Evolutionary conservation across 2,329 filamentous ascomycete genomes (phyloP).

Genomic region (Colletotrichum camelliae): DNA sequence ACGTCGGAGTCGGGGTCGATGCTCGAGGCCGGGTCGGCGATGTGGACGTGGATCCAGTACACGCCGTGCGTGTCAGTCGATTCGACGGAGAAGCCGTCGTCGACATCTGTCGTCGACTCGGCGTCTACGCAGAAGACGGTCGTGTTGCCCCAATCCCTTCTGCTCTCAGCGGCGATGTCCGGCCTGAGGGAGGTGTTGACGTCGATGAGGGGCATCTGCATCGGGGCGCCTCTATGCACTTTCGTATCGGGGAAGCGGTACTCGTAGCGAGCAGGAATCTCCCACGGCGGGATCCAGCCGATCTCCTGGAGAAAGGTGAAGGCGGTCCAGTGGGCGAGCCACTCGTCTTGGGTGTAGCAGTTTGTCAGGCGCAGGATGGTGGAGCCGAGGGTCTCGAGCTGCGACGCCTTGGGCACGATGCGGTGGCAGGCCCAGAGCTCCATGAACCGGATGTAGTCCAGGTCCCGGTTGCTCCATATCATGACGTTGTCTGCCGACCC

Average conservation of each 20-base stretch:
- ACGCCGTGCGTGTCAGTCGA: slow-evolving; percentile 54
- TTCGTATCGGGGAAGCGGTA: slow-evolving; percentile 56
- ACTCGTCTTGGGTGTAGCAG: slow-evolving; percentile 59
- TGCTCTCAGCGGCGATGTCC: slow-evolving; percentile 53
- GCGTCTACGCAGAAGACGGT: slow-evolving; percentile 78
- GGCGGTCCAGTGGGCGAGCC: slow-evolving; percentile 50
- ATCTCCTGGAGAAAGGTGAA: slow-evolving; percentile 79
- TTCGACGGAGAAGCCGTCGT: slow-evolving; percentile 80
- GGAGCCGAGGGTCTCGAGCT: slow-evolving; percentile 43
- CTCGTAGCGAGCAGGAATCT: slow-evolving; percentile 69
- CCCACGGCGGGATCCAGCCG: slow-evolving; percentile 73
- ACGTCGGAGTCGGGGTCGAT: slow-evolving; percentile 65
- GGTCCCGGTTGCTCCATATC: slow-evolving; percentile 54
- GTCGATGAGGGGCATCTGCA: slow-evolving; percentile 40
- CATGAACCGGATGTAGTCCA: slow-evolving; percentile 69
- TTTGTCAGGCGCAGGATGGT: slow-evolving; percentile 66
- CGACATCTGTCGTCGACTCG: slow-evolving; percentile 70
- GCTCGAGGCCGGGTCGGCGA: slow-evolving; percentile 78
- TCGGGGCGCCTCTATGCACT: slow-evolving; percentile 47
- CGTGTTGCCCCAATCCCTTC: slow-evolving; percentile 64
- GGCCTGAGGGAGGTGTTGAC: slow-evolving; percentile 36
- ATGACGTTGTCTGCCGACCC: slow-evolving; percentile 8
- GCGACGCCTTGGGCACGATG: slow-evolving; percentile 16
- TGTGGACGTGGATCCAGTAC: slow-evolving; percentile 79
- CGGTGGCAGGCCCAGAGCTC: slow-evolving; percentile 63